Evolutionary conservation across 495 filamentous ascomycete species (phyloP).

Genomic region (Neurospora sp.): DNA sequence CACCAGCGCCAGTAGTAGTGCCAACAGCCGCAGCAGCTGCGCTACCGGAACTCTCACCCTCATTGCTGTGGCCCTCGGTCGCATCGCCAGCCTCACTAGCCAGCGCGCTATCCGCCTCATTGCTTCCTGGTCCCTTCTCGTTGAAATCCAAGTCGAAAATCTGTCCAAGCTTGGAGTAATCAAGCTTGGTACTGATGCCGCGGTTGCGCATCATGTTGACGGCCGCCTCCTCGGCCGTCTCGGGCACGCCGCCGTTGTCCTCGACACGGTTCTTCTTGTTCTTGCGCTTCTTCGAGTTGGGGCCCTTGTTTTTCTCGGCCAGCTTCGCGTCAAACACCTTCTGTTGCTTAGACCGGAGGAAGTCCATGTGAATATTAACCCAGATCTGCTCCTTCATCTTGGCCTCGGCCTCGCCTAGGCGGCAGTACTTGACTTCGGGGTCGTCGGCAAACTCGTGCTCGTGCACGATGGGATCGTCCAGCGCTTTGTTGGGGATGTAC

Average conservation of each 20-base stretch:
- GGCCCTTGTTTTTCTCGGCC: slow-evolving; percentile 37
- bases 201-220: slow-evolving; percentile 62
- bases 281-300: slow-evolving; percentile 36
- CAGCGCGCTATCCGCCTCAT: neutral
- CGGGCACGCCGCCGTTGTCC: slow-evolving; percentile 34
- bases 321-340: slow-evolving; percentile 60
- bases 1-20: neutral
- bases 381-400: slow-evolving; percentile 79
- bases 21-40: neutral
- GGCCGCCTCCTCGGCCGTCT: slow-evolving; percentile 61
- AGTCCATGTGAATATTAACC: slow-evolving; percentile 89
- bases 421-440: slow-evolving; percentile 69
- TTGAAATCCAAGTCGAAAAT: slow-evolving; percentile 33
- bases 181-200: slow-evolving; percentile 70
- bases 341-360: slow-evolving; percentile 69
- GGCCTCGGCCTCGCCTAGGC: slow-evolving; percentile 59
- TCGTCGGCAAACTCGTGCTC: slow-evolving; percentile 77
- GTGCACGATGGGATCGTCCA: slow-evolving; percentile 48
- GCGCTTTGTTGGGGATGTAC: slow-evolving; percentile 1
- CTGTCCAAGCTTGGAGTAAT: slow-evolving; percentile 57
- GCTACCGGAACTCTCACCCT: neutral
- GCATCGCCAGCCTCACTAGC: neutral
- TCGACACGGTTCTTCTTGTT: slow-evolving; percentile 44
- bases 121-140: slow-evolving; percentile 29
- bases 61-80: neutral